These are phyloP conservation scores for Fabrea salina DNA, from an alignment of 169 alveolate species.

Conservation along the genomic window DNA sequence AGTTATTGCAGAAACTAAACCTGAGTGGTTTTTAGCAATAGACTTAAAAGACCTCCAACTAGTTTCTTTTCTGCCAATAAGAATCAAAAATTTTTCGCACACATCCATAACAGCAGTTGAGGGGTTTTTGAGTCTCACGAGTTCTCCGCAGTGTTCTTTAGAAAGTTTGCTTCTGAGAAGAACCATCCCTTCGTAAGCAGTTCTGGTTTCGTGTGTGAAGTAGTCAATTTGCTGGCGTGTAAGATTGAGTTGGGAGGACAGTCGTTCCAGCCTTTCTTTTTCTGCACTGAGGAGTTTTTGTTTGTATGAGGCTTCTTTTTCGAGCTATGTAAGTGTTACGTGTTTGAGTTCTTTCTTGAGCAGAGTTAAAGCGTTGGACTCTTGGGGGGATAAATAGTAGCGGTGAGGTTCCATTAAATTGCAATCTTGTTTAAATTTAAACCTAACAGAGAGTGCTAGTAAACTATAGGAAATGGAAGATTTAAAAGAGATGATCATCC, in stretches of 20 bases:
- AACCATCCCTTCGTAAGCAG: not conserved
- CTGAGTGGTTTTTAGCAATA: not conserved
- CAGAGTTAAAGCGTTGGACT: conserved; percentile 13
- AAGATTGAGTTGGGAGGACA: not conserved
- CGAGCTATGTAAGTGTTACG: not conserved
- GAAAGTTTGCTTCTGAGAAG: not conserved
- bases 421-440: too few species aligned
- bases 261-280: not conserved
- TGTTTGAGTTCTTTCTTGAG: not conserved
- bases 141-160: not conserved
- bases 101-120: not conserved
- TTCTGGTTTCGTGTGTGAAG: not conserved
- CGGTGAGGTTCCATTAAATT: too few species aligned
- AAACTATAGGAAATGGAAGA: conserved; percentile 78
- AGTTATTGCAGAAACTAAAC: not conserved
- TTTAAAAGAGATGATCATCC: conserved; percentile 59
- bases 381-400: not conserved
- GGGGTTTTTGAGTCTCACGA: not conserved
- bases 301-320: not conserved
- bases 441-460: too few species aligned
- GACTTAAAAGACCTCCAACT: not conserved
- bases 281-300: not conserved
- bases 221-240: conserved; percentile 17
- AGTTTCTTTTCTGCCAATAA: not conserved
- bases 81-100: conserved; percentile 7